Evolutionary conservation across 1,284 basidiomycete species (phyloP).

Genomic region (Sporisorium sorghi): DNA sequence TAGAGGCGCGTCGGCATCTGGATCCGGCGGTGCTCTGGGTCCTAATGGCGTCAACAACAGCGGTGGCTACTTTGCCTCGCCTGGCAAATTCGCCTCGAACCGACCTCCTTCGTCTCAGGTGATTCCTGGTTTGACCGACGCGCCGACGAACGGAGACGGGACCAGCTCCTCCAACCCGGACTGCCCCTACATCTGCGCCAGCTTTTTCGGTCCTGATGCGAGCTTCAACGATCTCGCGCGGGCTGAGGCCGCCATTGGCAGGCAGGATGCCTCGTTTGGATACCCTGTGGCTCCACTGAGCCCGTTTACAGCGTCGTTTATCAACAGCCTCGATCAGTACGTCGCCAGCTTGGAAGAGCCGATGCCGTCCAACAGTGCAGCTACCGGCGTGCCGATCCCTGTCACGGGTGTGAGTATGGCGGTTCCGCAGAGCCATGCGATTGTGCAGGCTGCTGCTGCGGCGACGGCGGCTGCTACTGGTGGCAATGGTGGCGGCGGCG

Average conservation of each 20-base stretch:
- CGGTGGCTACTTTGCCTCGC: conserved; percentile 14
- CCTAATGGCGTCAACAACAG: conserved; percentile 1
- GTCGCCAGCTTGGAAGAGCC: conserved; percentile 48
- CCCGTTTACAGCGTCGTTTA: conserved; percentile 46
- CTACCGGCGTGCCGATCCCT: conserved; percentile 15
- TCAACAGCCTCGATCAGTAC: conserved; percentile 49
- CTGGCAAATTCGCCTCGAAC: conserved; percentile 8
- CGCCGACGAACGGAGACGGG: conserved; percentile 10
- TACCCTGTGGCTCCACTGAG: conserved; percentile 43
- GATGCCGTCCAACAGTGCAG: conserved; percentile 24
- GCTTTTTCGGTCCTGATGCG: conserved; percentile 48
- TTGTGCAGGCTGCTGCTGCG: conserved; percentile 21
- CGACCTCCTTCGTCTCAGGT: conserved; percentile 1
- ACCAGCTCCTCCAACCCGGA: conserved; percentile 27
- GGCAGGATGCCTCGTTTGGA: conserved; percentile 42
- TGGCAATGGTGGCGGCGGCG: not conserved
- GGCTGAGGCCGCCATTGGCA: conserved; percentile 41
- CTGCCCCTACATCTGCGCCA: conserved; percentile 39
- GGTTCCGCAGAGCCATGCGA: conserved; percentile 29
- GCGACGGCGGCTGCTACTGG: not conserved
- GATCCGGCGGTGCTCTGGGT: conserved; percentile 1
- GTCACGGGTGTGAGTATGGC: conserved; percentile 15
- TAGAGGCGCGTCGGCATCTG: conserved; percentile 18
- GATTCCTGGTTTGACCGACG: conserved; percentile 13
- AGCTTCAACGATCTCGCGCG: conserved; percentile 42